Percentiles rank a stretch among this genome's conserved stretches.
Conservation (phyloP, 192 early-diverging fungal species). For the Hyaloraphidium curvatum region DNA sequence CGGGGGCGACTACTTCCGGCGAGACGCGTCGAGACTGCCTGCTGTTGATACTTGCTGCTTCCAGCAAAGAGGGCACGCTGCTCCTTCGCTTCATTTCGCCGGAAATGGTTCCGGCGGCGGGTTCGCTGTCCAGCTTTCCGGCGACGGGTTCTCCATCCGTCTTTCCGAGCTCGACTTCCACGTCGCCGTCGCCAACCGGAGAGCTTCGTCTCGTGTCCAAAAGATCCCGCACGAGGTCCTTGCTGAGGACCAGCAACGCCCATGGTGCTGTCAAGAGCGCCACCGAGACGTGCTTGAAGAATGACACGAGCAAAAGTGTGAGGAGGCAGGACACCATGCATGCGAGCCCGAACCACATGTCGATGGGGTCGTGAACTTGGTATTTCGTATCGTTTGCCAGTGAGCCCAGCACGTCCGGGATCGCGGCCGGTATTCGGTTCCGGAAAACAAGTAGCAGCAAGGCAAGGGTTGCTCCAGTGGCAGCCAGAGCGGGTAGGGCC, state of each 20-base stretch:
- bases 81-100: too few species aligned
- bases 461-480: constrained; percentile 28
- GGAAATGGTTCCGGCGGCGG: too few species aligned
- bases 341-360: constrained; percentile 14
- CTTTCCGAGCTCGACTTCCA: too few species aligned
- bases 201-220: too few species aligned
- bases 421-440: constrained; percentile 15
- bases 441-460: constrained; percentile 30
- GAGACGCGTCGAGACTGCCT: too few species aligned
- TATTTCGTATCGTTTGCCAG: constrained; percentile 26
- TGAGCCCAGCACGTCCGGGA: constrained; percentile 20
- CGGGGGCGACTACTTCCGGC: too few species aligned
- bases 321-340: constrained; percentile 32
- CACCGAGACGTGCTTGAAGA: constrained; percentile 45
- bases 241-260: constrained; percentile 33
- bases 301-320: constrained; percentile 36
- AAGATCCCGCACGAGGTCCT: constrained; percentile 36
- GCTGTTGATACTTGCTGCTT: too few species aligned
- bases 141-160: too few species aligned
- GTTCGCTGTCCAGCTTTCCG: too few species aligned
- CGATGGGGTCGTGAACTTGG: not conserved
- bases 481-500: constrained; percentile 42
- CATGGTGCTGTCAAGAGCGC: constrained; percentile 64
- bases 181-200: too few species aligned
- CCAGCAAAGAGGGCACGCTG: too few species aligned